Evolutionary conservation across 139 green algal genomes (phyloP), one percentile per base, ranked within the genome.

Genomic region (Chlamydomonas sp.): DNA sequence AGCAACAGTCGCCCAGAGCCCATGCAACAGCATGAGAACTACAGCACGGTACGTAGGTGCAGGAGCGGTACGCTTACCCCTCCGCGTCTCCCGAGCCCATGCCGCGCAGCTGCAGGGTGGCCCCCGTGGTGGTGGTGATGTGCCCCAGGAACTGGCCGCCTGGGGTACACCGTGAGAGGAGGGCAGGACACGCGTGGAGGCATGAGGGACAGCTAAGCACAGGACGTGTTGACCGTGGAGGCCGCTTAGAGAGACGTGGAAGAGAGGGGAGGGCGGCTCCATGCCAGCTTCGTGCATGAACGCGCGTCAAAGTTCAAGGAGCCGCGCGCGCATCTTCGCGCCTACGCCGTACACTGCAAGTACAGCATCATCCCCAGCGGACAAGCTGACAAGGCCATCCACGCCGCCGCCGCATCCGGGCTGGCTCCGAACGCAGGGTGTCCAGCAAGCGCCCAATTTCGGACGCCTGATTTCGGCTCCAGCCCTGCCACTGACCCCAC

Each of bases 141-240:
- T 91, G 88, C 64, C 73, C 63, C 66, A 90, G 3, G 87, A 74
- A 91, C 2, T 68, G 63, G 31, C 87, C 87, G 5, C 87, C 87
- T 91, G 87, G 31, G 31, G 31, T 49, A 49, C 31, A 49, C 31
- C 31, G 31, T 49, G 31, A 49, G 31, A 49, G 31, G 31, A 49
- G 31, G 31, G 31, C 31, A 49, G 31, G 31, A 49, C 31, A 49
- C 31, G 31, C 31, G 31, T 49, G 31, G 14, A 77, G 31, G 3
- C 20, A 85, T 9, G 4, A 76, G 12, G 49, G 5, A 76, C 64
- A 57, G 12, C 14, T 16, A 49, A 20, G 17, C 72, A 49, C 72
- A 78, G 14, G n/a, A 10, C 20, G n/a, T 60, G 17, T 57, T 31
- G n/a, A 12, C 66, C 10, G 10, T 18, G 66, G 10, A 71, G 10